Evolutionary conservation across 108 stramenopile genomes (phyloP).

Genomic region (Conticribra weissflogii): DNA sequence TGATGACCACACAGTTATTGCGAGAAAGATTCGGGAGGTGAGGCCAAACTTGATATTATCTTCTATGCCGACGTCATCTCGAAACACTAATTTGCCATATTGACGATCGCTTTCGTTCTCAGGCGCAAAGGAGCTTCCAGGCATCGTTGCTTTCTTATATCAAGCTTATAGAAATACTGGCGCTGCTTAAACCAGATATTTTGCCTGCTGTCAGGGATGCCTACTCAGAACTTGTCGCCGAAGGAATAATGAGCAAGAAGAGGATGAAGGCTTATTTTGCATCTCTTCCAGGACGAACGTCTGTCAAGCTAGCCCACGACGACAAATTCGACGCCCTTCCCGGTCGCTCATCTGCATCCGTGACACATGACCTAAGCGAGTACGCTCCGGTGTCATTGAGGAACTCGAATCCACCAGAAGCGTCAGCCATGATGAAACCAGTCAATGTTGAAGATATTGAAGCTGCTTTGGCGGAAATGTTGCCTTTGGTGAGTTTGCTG

Average conservation of each 20-base stretch:
- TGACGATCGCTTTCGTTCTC: background rate
- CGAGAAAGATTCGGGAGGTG: conserved; percentile 84
- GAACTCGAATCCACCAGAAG: conserved; percentile 35
- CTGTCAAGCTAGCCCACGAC: conserved; percentile 58
- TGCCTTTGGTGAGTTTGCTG: conserved; percentile 65
- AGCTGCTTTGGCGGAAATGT: conserved; percentile 70
- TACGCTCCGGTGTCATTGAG: conserved; percentile 58
- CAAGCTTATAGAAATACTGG: conserved; percentile 83
- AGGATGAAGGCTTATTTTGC: conserved; percentile 89
- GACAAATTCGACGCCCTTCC: conserved; percentile 35
- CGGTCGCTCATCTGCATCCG: conserved; percentile 41
- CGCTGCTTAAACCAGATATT: conserved; percentile 82
- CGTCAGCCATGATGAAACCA: conserved; percentile 52
- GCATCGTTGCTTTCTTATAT: conserved; percentile 84
- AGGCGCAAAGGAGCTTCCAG: conserved; percentile 85
- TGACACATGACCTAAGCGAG: conserved; percentile 73
- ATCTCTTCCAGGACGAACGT: conserved; percentile 77
- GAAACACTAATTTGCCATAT: no score
- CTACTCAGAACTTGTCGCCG: conserved; percentile 84
- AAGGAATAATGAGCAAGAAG: conserved; percentile 89
- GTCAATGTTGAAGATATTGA: conserved; percentile 82
- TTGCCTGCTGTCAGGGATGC: conserved; percentile 84
- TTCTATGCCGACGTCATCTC: no score
- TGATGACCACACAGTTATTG: conserved; percentile 82
- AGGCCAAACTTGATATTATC: conserved; percentile 15